Conservation (phyloP, 2,329 filamentous ascomycete species). For the Diaporthe vaccinii region DNA sequence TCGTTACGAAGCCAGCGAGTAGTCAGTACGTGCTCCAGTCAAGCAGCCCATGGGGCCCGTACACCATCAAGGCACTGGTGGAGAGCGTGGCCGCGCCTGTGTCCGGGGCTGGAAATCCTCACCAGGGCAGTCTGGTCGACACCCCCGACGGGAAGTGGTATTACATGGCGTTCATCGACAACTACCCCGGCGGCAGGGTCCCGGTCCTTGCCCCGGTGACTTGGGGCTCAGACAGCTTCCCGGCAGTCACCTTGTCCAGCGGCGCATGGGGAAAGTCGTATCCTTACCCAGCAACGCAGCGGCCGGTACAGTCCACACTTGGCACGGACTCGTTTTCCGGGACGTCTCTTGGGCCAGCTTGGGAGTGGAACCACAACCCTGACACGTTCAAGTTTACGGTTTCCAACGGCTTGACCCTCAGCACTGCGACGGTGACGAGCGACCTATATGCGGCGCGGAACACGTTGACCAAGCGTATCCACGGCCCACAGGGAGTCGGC, state of each 20-base stretch:
- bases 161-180: background rate
- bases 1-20: slow-evolving; percentile 60
- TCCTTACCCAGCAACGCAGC: background rate
- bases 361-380: slow-evolving; percentile 75
- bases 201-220: background rate
- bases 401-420: slow-evolving; percentile 59
- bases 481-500: slow-evolving; percentile 59
- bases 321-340: slow-evolving; percentile 39
- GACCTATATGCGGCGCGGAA: slow-evolving; percentile 64
- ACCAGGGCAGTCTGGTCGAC: background rate
- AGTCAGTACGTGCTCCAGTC: slow-evolving; percentile 64
- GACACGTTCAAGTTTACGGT: slow-evolving; percentile 61
- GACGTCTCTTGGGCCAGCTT: slow-evolving; percentile 57
- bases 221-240: background rate
- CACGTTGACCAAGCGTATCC: slow-evolving; percentile 61
- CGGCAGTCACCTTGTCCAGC: background rate
- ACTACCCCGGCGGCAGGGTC: background rate
- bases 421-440: slow-evolving; percentile 63
- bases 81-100: slow-evolving; percentile 46
- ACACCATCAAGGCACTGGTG: slow-evolving; percentile 59
- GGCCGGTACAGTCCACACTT: background rate
- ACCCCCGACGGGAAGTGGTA: background rate
- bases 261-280: background rate
- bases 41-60: slow-evolving; percentile 65
- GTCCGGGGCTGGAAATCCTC: background rate